phyloP scores from a whole-genome alignment of 345 rosid species.

The Mercurialis annua region DNA sequence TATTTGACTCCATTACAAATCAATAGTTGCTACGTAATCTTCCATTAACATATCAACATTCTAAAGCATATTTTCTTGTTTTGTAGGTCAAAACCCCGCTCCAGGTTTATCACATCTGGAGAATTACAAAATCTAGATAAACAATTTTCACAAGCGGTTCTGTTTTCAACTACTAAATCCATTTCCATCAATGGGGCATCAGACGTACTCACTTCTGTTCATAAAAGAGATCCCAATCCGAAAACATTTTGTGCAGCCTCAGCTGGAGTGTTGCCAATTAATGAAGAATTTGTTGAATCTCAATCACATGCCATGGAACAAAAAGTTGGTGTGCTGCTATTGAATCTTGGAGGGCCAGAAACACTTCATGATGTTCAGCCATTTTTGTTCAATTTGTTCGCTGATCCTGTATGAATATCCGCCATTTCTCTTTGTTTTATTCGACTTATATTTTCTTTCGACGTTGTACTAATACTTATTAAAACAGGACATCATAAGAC shows the following conservation, averaged over 20 bases:
- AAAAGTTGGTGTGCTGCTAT: slow-evolving; percentile 73
- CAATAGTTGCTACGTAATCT: neutral
- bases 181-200: slow-evolving; percentile 14
- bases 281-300: slow-evolving; percentile 28
- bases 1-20: neutral
- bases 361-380: slow-evolving; percentile 85
- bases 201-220: slow-evolving; percentile 7
- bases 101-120: slow-evolving; percentile 16
- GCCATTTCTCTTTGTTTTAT: neutral
- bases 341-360: slow-evolving; percentile 88
- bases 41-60: neutral
- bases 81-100: slow-evolving; percentile 25
- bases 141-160: slow-evolving; percentile 19
- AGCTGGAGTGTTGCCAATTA: slow-evolving; percentile 31
- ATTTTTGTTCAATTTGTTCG: slow-evolving; percentile 81
- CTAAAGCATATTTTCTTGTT: neutral
- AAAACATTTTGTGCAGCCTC: slow-evolving; percentile 36
- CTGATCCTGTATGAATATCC: slow-evolving; percentile 68
- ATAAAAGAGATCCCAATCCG: slow-evolving; percentile 36
- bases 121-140: slow-evolving; percentile 15
- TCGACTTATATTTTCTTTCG: neutral
- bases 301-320: slow-evolving; percentile 45
- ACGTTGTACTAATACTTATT: neutral
- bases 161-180: slow-evolving; percentile 12
- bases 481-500: slow-evolving; percentile 83